These are phyloP conservation scores for Penicillium ucsense DNA, from an alignment of 495 filamentous ascomycete genomes.

Conservation along the genomic window DNA sequence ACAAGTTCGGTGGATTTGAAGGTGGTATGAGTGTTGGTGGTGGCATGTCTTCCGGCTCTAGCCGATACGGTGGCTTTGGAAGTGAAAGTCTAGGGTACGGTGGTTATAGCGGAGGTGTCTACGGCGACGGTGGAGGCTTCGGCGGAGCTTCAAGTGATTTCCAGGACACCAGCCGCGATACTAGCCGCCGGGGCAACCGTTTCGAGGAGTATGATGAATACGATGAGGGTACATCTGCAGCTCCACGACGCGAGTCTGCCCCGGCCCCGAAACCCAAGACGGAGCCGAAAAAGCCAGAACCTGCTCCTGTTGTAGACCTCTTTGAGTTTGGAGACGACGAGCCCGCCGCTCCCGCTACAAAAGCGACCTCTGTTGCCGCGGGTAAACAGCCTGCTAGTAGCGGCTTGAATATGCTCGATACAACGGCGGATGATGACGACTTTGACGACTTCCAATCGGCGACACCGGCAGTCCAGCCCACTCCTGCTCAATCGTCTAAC, in stretches of 20 bases:
- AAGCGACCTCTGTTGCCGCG: constrained; percentile 31
- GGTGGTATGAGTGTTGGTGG: constrained; percentile 57
- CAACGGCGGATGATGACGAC: constrained; percentile 71
- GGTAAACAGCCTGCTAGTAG: constrained; percentile 38
- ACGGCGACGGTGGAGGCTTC: constrained; percentile 53
- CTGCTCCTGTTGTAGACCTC: constrained; percentile 48
- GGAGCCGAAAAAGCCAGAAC: constrained; percentile 70
- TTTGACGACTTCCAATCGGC: constrained; percentile 99
- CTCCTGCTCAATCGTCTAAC: constrained; percentile 31
- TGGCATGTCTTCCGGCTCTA: constrained; percentile 47
- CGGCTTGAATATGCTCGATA: constrained; percentile 48
- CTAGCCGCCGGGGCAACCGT: constrained; percentile 51
- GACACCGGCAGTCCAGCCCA: constrained; percentile 39
- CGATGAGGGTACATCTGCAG: constrained; percentile 60
- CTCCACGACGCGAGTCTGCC: constrained; percentile 35
- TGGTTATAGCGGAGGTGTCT: constrained; percentile 78
- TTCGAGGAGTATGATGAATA: constrained; percentile 98
- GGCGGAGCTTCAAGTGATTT: constrained; percentile 39
- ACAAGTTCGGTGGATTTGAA: constrained; percentile 91
- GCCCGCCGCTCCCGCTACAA: constrained; percentile 29
- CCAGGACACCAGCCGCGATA: constrained; percentile 38
- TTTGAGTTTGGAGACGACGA: constrained; percentile 80
- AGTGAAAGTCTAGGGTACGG: constrained; percentile 66
- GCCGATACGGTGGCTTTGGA: constrained; percentile 83
- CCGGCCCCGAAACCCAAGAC: constrained; percentile 29